These are phyloP conservation scores for Lactarius trivialis DNA, from an alignment of 768 basidiomycete genomes.

Conservation along the genomic window DNA sequence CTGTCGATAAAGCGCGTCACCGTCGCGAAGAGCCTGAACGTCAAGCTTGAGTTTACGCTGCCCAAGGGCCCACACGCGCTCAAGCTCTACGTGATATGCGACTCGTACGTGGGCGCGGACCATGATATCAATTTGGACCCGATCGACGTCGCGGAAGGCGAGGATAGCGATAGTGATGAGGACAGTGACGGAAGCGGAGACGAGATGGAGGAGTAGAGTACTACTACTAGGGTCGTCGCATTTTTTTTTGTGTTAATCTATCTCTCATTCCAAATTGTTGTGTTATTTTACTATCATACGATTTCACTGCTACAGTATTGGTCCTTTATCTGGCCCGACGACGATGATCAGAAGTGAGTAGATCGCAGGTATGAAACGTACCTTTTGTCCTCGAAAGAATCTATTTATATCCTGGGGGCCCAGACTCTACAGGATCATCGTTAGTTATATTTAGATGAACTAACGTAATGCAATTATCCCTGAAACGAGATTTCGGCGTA, in stretches of 20 bases:
- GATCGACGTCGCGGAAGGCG: slow-evolving; percentile 85
- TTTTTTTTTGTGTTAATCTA: background rate
- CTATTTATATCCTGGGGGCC: too few species aligned
- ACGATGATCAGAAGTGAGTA: too few species aligned
- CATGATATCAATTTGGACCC: slow-evolving; percentile 82
- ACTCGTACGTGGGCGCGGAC: slow-evolving; percentile 87
- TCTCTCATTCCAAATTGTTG: background rate
- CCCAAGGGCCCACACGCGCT: slow-evolving; percentile 78
- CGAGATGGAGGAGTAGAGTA: slow-evolving; percentile 47
- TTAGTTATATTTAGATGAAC: too few species aligned
- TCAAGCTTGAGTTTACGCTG: slow-evolving; percentile 85
- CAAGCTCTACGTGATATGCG: slow-evolving; percentile 88
- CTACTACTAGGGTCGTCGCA: background rate
- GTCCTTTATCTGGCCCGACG: background rate
- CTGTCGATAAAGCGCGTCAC: slow-evolving; percentile 88
- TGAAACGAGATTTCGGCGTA: too few species aligned
- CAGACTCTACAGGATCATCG: too few species aligned
- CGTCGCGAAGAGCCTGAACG: slow-evolving; percentile 58
- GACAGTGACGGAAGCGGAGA: slow-evolving; percentile 47
- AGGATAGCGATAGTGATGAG: slow-evolving; percentile 75
- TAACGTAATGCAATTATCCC: too few species aligned
- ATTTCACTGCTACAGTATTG: background rate
- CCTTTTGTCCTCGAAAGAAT: too few species aligned
- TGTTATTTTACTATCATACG: background rate
- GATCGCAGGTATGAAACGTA: too few species aligned